phyloP scores from a whole-genome alignment of 441 rosid genomes.

The Bruguiera hainesii region DNA sequence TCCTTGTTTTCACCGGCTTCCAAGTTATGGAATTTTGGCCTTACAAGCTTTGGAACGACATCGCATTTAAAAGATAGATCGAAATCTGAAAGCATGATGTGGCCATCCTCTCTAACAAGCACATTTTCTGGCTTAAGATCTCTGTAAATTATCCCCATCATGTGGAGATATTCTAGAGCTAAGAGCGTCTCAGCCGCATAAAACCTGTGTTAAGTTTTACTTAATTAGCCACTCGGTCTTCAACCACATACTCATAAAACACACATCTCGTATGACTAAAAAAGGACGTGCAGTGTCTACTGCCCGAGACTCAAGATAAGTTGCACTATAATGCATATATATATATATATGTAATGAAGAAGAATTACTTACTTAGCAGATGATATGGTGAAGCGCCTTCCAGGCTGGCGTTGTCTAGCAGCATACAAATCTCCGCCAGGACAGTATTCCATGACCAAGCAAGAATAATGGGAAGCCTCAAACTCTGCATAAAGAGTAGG shows the following conservation, averaged over 20 bases:
- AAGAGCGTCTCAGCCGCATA: constrained; percentile 78
- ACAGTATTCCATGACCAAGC: constrained; percentile 84
- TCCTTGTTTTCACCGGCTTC: constrained; percentile 24
- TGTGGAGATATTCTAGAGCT: constrained; percentile 80
- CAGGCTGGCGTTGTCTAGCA: constrained; percentile 61
- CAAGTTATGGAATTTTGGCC: constrained; percentile 17
- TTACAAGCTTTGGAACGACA: constrained; percentile 37
- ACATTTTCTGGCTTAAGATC: constrained; percentile 93
- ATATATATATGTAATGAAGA: too few relatives aligned
- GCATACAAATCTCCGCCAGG: constrained; percentile 88
- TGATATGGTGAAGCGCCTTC: constrained; percentile 56
- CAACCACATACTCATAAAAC: not conserved
- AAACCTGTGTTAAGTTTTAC: constrained; percentile 37
- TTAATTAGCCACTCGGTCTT: not conserved
- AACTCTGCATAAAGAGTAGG: constrained; percentile 86
- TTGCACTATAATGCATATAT: too few relatives aligned
- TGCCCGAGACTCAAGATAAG: too few relatives aligned
- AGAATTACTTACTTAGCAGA: constrained; percentile 54
- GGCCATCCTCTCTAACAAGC: constrained; percentile 77
- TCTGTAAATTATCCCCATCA: constrained; percentile 73
- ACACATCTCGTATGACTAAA: not conserved
- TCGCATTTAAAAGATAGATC: constrained; percentile 62
- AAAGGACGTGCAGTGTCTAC: too few relatives aligned
- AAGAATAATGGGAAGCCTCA: constrained; percentile 86
- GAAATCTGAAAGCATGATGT: constrained; percentile 83